Percentiles rank a stretch among this genome's conserved stretches.
These are phyloP conservation scores for Tylopilus sp. DNA, from an alignment of 768 basidiomycete genomes.

Conservation along the genomic window DNA sequence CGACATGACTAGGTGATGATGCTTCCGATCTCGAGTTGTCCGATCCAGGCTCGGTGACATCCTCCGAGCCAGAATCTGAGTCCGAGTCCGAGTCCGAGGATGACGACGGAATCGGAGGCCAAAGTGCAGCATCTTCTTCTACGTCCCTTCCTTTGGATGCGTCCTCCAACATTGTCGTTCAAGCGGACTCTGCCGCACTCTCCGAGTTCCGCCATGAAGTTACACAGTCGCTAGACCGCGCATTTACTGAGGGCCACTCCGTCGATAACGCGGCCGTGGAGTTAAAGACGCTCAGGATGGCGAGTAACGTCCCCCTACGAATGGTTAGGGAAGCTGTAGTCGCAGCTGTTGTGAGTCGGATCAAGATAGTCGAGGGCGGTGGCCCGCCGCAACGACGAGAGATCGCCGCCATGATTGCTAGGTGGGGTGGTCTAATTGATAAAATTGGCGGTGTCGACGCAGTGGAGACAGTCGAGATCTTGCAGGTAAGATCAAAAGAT, in stretches of 20 bases:
- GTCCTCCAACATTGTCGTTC: conserved; percentile 37
- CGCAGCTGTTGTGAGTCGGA: conserved; percentile 72
- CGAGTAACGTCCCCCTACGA: conserved; percentile 86
- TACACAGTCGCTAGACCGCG: conserved; percentile 82
- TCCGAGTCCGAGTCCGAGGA: conserved; percentile 40
- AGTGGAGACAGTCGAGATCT: conserved; percentile 70
- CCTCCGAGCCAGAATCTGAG: conserved; percentile 44
- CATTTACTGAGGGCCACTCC: conserved; percentile 87
- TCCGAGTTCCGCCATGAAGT: conserved; percentile 77
- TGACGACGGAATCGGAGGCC: conserved; percentile 37
- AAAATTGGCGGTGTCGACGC: conserved; percentile 81
- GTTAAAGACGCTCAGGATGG: conserved; percentile 95
- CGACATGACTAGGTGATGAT: conserved; percentile 45
- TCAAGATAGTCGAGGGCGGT: conserved; percentile 58
- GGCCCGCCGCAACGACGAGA: conserved; percentile 58
- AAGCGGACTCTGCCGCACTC: conserved; percentile 45
- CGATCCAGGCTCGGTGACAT: conserved; percentile 56
- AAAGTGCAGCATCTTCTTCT: conserved; percentile 43
- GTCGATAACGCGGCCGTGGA: conserved; percentile 94
- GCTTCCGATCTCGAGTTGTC: conserved; percentile 60
- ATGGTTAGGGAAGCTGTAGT: conserved; percentile 88
- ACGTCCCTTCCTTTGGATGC: conserved; percentile 42
- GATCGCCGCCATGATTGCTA: conserved; percentile 56
- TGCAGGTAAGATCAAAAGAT: conserved; percentile 56
- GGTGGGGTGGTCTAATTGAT: conserved; percentile 84